A percentile compares a stretch with the other conserved stretches of the same genome.
Conservation (phyloP, 2,329 filamentous ascomycete species). For the Pseudogymnoascus sp. region DNA sequence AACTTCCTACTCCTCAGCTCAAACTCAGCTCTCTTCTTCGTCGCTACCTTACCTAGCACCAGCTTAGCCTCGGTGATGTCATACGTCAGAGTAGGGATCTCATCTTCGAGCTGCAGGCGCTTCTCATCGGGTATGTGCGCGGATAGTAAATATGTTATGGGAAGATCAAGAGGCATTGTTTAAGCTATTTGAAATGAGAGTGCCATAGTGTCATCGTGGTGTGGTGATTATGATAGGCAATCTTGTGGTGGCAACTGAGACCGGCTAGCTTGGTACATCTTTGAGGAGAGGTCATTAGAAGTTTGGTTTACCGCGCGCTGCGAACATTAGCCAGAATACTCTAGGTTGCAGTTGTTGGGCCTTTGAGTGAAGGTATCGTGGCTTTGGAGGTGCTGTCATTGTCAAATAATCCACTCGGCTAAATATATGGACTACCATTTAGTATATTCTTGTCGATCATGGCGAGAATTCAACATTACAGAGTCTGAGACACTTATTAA, state of each 20-base stretch:
- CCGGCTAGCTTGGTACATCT: neutral
- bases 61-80: conserved; percentile 64
- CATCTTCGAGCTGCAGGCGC: conserved; percentile 54
- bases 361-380: conserved; percentile 1
- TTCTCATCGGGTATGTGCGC: conserved; percentile 58
- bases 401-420: neutral
- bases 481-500: neutral
- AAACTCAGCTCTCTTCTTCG: conserved; percentile 61
- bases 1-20: conserved; percentile 66
- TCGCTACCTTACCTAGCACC: conserved; percentile 64
- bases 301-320: neutral
- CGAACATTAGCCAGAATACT: neutral
- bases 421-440: neutral
- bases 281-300: neutral
- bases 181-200: neutral
- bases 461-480: neutral
- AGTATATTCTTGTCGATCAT: neutral
- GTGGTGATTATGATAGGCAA: neutral
- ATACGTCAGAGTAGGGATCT: conserved; percentile 57
- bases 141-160: conserved; percentile 51
- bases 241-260: neutral
- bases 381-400: neutral
- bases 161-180: conserved; percentile 4
- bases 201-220: neutral
- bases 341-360: neutral